phyloP scores from a whole-genome alignment of 768 basidiomycete genomes.

The Rhizopogon vulgaris region DNA sequence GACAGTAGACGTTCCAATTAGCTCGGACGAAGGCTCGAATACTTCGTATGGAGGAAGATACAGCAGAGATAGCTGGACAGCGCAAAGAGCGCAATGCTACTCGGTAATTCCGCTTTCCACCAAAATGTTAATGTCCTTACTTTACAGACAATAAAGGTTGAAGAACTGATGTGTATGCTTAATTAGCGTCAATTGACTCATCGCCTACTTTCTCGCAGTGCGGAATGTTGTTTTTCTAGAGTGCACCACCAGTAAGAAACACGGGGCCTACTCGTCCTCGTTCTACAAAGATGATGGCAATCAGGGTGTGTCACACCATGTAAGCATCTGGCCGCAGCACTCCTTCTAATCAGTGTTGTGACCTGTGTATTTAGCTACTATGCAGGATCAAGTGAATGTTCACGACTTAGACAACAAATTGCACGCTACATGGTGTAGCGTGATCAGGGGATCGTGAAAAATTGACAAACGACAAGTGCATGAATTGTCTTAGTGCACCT shows the following conservation, averaged over 20 bases:
- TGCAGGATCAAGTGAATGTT: constrained; percentile 13
- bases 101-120: background rate
- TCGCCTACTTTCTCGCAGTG: background rate
- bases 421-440: too few relatives aligned
- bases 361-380: constrained; percentile 18
- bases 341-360: background rate
- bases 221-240: constrained; percentile 5
- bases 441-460: background rate
- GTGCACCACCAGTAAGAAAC: constrained; percentile 12
- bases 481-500: too few relatives aligned
- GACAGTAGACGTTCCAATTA: too few relatives aligned
- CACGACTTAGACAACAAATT: too few relatives aligned
- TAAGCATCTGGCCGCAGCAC: constrained; percentile 6
- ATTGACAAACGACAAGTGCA: too few relatives aligned
- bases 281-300: constrained; percentile 20
- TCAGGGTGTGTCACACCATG: constrained; percentile 19
- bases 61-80: too few relatives aligned
- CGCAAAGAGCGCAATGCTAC: background rate
- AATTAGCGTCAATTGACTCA: background rate
- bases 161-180: constrained; percentile 11
- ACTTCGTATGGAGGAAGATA: background rate
- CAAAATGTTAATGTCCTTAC: background rate
- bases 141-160: constrained; percentile 15
- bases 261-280: constrained; percentile 15
- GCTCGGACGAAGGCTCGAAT: background rate